phyloP scores from a whole-genome alignment of 148 eudicot species.

The Rhododendron molle region DNA sequence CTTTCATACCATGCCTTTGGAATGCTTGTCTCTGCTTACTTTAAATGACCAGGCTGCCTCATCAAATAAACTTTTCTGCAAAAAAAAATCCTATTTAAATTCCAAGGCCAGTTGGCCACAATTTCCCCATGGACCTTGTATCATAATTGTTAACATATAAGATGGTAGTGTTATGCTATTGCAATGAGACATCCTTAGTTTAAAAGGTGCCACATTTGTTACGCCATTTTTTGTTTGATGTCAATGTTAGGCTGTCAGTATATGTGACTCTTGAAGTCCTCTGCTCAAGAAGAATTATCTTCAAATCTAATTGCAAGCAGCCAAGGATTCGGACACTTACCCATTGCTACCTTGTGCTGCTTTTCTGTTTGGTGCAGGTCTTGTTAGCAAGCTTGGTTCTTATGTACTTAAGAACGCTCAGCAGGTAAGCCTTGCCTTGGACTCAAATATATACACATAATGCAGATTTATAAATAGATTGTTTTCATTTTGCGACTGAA shows the following conservation, averaged over 20 bases:
- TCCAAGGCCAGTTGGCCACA: not conserved
- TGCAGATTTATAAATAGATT: not conserved
- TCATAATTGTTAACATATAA: not conserved
- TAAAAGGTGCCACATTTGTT: not conserved
- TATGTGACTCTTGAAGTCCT: not conserved
- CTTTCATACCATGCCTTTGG: not conserved
- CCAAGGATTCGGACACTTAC: not conserved
- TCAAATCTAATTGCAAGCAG: not conserved
- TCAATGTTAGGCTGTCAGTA: not conserved
- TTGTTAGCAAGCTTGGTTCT: constrained; percentile 6
- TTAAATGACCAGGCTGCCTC: not conserved
- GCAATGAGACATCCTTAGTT: not conserved
- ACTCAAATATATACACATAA: not conserved
- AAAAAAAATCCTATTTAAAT: not conserved
- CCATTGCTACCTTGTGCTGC: not conserved
- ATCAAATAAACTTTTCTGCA: not conserved
- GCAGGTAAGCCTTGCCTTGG: constrained; percentile 13
- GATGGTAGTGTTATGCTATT: not conserved
- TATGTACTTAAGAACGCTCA: constrained; percentile 12
- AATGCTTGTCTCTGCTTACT: not conserved
- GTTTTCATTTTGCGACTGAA: not conserved
- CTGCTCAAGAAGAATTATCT: not conserved
- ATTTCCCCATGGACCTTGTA: not conserved
- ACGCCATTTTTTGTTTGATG: not conserved
- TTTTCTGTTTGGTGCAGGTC: constrained; percentile 7